Conservation (phyloP, 106 monocot species). For the Platanthera guangdongensis region DNA sequence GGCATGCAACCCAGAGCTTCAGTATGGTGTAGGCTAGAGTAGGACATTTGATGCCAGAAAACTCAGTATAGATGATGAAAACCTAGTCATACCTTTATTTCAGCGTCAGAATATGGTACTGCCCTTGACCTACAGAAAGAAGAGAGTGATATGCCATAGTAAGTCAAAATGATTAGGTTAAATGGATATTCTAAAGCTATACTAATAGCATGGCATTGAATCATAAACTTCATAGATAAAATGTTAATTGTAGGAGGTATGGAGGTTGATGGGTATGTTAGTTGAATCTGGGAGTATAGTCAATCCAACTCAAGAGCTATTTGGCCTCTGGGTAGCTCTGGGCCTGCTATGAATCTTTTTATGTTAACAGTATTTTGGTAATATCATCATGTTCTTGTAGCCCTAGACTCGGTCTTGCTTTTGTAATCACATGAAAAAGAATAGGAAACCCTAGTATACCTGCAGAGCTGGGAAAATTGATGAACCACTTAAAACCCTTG, state of each 20-base stretch:
- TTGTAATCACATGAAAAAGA: too few relatives aligned
- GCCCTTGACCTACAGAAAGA: constrained; percentile 34
- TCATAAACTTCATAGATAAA: background rate
- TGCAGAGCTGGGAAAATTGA: too few relatives aligned
- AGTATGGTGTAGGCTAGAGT: constrained; percentile 1
- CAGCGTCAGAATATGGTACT: constrained; percentile 57
- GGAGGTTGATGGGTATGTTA: too few relatives aligned
- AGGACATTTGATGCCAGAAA: background rate
- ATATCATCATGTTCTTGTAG: too few relatives aligned
- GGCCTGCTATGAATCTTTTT: too few relatives aligned
- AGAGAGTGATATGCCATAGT: background rate
- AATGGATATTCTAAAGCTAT: background rate
- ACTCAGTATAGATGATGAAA: background rate
- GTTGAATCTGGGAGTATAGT: too few relatives aligned
- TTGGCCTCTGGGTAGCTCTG: too few relatives aligned
- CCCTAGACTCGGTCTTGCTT: too few relatives aligned
- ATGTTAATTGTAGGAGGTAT: background rate
- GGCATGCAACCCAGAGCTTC: background rate
- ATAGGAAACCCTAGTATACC: too few relatives aligned
- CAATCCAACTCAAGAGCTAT: too few relatives aligned
- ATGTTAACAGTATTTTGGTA: too few relatives aligned
- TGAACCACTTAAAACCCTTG: too few relatives aligned
- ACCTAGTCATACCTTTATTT: constrained; percentile 49
- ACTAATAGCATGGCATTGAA: background rate
- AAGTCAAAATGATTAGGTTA: background rate